phyloP scores from a whole-genome alignment of 208 protist genomes.

The Herpetomonas tarakana region DNA sequence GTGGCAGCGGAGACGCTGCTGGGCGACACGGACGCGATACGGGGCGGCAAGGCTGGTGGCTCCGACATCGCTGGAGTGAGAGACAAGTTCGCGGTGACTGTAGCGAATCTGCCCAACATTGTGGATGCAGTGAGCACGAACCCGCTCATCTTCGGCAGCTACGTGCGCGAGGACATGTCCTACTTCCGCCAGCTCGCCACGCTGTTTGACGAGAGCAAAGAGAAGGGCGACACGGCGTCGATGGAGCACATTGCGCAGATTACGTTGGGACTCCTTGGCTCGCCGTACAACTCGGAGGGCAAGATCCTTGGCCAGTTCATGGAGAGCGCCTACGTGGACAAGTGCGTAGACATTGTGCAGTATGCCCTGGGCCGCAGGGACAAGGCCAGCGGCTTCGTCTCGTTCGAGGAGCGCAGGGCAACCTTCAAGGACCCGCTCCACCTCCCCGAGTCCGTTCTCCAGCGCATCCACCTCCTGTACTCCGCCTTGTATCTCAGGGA shows the following conservation, averaged over 20 bases:
- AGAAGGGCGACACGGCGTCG: constrained; percentile 23
- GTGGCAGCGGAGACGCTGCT: constrained; percentile 3
- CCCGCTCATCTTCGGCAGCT: constrained; percentile 56
- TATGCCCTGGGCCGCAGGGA: constrained; percentile 59
- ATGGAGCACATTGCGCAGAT: constrained; percentile 50
- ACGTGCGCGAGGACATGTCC: constrained; percentile 32
- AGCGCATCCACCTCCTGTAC: constrained; percentile 70
- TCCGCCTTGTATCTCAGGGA: constrained; percentile 65
- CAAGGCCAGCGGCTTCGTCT: constrained; percentile 59
- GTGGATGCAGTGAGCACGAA: constrained; percentile 41
- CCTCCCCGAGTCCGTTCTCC: constrained; percentile 37
- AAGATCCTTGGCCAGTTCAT: constrained; percentile 75
- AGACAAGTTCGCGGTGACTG: constrained; percentile 46
- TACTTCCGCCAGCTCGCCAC: constrained; percentile 57
- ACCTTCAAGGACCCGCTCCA: constrained; percentile 71
- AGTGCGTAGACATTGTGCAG: constrained; percentile 78
- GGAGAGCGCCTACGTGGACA: constrained; percentile 54
- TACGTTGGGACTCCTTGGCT: constrained; percentile 40
- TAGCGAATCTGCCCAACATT: constrained; percentile 57
- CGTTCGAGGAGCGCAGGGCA: constrained; percentile 54
- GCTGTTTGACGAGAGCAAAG: constrained; percentile 38
- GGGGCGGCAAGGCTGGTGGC: constrained; percentile 3
- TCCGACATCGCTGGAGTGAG: constrained; percentile 12
- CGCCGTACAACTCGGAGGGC: constrained; percentile 68
- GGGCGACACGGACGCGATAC: constrained; percentile 6